Evolutionary conservation across 768 basidiomycete species (phyloP), one percentile per base, ranked within the genome.

Genomic region (Cyclocybe cylindracea): DNA sequence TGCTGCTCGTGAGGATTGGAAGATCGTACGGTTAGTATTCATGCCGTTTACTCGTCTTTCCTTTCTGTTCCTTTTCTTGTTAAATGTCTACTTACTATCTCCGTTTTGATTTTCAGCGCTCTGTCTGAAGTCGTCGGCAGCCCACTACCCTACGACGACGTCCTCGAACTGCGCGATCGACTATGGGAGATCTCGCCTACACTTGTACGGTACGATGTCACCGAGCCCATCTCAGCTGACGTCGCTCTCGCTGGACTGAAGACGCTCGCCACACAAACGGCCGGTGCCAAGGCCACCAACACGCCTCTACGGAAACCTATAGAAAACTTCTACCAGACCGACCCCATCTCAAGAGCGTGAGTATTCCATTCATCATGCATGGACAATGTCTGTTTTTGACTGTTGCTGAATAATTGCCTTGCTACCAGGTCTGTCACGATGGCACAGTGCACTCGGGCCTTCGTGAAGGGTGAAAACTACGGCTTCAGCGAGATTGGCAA

Each of bases 131-230:
- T 94, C 34, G 66, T 93, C n/a, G 91, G 86, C 16, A 60, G 70
- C 0, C 85, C 91, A 13, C 67, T 98, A 45, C 92, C 94, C 0
- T 99, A 99, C 64, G 94, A 97, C 60, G 90, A 94, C 60, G 79
- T 91, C 10, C 72, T 94, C 5, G 75, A 78, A 41, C 74, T 99
- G 40, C 84, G 95, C 35, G 94, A 98, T 63, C 84, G 97, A 34
- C 83, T 98, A 83, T 98, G 96, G 96, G 94, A 96, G 66, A 85
- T 99, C 57, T 90, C 92, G 16, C 97, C 97, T 1, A 79, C 91
- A 2, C 76, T 98, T 24, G 84, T 96, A 35, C 79, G 93, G 56
- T 94, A 95, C 65, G 94, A 95, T 60, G 72, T 75, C 39, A 76
- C 85, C 10, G 97, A 98, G 72, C 74, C 70, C 18, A 91, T 89